Conservation (phyloP, 2,329 filamentous ascomycete species). For the Exophiala spinifera region DNA sequence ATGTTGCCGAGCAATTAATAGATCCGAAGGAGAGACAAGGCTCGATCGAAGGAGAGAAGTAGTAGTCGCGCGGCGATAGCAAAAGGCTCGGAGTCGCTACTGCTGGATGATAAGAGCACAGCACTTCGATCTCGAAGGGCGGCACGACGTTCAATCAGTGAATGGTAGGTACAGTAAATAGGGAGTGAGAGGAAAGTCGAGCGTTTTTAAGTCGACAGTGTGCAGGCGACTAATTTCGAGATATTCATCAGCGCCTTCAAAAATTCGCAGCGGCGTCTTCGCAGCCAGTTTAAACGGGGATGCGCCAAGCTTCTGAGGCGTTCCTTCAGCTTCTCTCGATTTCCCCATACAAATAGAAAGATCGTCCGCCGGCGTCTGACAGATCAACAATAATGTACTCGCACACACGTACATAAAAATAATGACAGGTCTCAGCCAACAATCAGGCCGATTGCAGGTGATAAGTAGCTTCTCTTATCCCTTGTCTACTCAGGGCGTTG, state of each 20-base stretch:
- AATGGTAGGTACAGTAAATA: no score
- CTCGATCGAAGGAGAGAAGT: neutral
- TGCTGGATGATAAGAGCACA: neutral
- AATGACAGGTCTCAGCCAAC: no score
- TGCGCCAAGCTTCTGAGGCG: neutral
- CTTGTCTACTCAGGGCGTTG: no score
- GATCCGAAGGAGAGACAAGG: neutral
- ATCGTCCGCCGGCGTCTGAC: no score
- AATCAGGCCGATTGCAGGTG: no score
- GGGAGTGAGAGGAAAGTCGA: neutral
- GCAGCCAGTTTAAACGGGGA: neutral
- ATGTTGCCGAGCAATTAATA: constrained; percentile 34
- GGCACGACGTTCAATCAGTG: neutral
- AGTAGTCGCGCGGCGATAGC: neutral
- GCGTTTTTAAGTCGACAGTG: neutral
- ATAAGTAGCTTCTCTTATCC: no score
- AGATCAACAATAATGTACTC: no score
- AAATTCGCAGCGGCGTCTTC: neutral
- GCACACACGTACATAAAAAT: no score
- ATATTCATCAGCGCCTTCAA: neutral
- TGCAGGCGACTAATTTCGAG: neutral
- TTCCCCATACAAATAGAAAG: neutral
- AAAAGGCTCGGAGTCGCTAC: neutral
- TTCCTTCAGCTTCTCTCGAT: neutral
- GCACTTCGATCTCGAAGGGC: neutral